Base-by-base conservation (phyloP, 768 basidiomycete genomes). In the Auricularia heimuer region DNA sequence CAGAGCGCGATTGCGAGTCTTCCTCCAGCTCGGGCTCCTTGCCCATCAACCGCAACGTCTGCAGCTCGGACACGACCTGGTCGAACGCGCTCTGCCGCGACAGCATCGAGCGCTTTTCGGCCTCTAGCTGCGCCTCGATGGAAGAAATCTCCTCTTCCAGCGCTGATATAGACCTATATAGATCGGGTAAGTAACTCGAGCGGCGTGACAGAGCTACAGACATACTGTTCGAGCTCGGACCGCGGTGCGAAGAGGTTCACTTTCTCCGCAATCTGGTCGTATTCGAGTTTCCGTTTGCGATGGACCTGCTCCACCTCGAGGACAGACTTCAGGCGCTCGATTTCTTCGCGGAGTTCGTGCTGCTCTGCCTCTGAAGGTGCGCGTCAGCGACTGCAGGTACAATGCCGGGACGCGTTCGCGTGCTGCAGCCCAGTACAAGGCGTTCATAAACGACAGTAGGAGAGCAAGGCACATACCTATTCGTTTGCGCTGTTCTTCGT, bases 221-320 rank as follows among this genome's bases (percentile, higher is more conserved):
- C 88, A 69, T 70, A 94, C 92, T 80, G 81, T 71, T 88, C 85
- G 16, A 92, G 79, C 69, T 93, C 92, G 8, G 87, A 85, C 63
- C 92, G 80, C 67, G 80, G 86, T 3, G 91, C 90, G 2, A 93
- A 75, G 18, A 84, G 82, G 69, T 92, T 90, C 61, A 92, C 85
- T 73, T 87, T 91, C 75, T 93, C 92, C 2, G 92, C 83, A 45
- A 94, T 82, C 58, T 82, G 77, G 77, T 94, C 92, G 71, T 94
- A 94, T 71, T 94, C 92, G 69, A 93, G 91, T 77, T 92, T 94
- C 64, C 86, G 82, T 66, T 79, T 80, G 60, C 92, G 84, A 64
- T 85, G 77, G 71, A 88, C 77, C 70, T 94, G 92, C 4, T 89
- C 91, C 68, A 91, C 85, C 68, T 92, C 90, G 65, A 94, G 74